A percentile compares a stretch with the other conserved stretches of the same genome.
Conservation (phyloP, 192 early-diverging fungal genomes). For the Chytriomyces sp. region DNA sequence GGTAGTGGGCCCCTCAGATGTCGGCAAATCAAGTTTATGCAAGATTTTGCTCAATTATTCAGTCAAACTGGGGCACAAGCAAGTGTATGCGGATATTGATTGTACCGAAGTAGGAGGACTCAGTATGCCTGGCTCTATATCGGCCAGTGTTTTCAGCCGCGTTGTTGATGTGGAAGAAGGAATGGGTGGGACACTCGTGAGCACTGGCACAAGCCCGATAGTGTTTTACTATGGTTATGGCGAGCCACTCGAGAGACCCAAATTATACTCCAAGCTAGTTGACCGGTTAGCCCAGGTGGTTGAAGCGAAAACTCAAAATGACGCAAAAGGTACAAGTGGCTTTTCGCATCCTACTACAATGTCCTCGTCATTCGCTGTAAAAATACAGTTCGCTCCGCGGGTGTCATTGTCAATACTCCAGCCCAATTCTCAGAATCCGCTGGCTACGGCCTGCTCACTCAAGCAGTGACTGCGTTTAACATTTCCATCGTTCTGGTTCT, state of each 20-base stretch:
- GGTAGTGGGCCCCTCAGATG: conserved; percentile 88
- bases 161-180: conserved; percentile 84
- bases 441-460: conserved; percentile 74
- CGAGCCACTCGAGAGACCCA: conserved; percentile 72
- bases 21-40: conserved; percentile 87
- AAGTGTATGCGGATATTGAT: conserved; percentile 87
- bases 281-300: conserved; percentile 66
- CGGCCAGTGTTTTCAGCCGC: conserved; percentile 73
- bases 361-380: background rate
- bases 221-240: conserved; percentile 91
- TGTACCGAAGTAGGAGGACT: conserved; percentile 61
- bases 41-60: conserved; percentile 91
- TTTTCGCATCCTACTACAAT: background rate
- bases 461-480: conserved; percentile 71
- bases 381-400: conserved; percentile 61
- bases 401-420: conserved; percentile 85
- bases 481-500: conserved; percentile 74
- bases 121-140: conserved; percentile 82
- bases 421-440: conserved; percentile 73
- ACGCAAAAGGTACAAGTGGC: conserved; percentile 57
- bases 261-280: conserved; percentile 75
- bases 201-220: conserved; percentile 73
- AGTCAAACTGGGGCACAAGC: conserved; percentile 67
- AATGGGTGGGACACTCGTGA: conserved; percentile 72
- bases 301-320: conserved; percentile 60